Conservation (phyloP, 1,284 basidiomycete species). For the Fereydounia khargensis region DNA sequence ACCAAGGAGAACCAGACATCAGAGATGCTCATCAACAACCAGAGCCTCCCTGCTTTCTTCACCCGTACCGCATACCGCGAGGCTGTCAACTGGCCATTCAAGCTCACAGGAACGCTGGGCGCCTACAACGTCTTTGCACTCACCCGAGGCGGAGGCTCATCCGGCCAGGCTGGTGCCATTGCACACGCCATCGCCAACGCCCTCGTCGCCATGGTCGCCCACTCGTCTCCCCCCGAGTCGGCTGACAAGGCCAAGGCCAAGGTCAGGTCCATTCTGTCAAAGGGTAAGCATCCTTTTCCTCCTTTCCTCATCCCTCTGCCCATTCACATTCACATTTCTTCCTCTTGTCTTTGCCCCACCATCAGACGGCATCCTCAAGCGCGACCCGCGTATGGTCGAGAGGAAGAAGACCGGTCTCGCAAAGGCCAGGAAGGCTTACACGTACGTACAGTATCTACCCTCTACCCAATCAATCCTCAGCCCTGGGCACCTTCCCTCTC, state of each 20-base stretch:
- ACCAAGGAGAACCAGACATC: conserved; percentile 58
- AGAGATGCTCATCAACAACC: conserved; percentile 79
- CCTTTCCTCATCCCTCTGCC: background rate
- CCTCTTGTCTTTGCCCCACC: conserved; percentile 57
- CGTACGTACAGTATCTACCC: conserved; percentile 12
- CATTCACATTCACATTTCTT: background rate
- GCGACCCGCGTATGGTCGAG: conserved; percentile 96
- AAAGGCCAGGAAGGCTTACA: conserved; percentile 78
- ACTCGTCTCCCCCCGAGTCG: no score
- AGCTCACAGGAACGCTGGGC: conserved; percentile 78
- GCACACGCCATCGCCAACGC: conserved; percentile 80
- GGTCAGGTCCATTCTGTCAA: conserved; percentile 65
- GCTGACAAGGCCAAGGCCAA: conserved; percentile 26
- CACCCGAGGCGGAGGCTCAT: conserved; percentile 80
- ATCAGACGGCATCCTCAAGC: conserved; percentile 80
- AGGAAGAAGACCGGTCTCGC: conserved; percentile 89
- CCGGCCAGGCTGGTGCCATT: conserved; percentile 87
- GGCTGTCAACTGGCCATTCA: conserved; percentile 75
- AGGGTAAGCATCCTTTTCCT: conserved; percentile 65
- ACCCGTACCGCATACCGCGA: conserved; percentile 74
- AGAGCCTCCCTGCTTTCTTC: conserved; percentile 77
- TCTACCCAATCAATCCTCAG: background rate
- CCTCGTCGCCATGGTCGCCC: conserved; percentile 58
- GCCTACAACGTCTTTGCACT: conserved; percentile 90
- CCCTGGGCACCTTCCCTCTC: background rate